Conservation (phyloP, 441 rosid species). For the Oxalis stricta region DNA sequence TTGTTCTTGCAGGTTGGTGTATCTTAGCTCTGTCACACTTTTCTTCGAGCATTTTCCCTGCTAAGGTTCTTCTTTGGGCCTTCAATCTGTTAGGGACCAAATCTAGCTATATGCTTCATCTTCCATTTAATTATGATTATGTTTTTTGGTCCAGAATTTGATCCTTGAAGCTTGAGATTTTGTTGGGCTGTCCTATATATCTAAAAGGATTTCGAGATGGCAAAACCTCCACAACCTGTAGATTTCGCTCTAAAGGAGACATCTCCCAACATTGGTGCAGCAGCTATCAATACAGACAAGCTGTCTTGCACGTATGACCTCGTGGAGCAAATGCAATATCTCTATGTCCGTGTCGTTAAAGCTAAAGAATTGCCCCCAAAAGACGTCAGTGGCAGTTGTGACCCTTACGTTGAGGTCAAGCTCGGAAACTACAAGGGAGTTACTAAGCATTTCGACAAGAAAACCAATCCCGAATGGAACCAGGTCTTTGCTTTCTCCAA, state of each 20-base stretch:
- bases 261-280: slow-evolving; percentile 79
- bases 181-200: slow-evolving; percentile 1
- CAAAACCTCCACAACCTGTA: slow-evolving; percentile 53
- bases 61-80: not conserved
- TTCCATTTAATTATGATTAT: too few species aligned
- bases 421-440: slow-evolving; percentile 80
- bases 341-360: slow-evolving; percentile 59
- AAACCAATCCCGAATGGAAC: slow-evolving; percentile 82
- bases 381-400: slow-evolving; percentile 59
- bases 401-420: slow-evolving; percentile 78
- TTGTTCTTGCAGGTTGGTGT: slow-evolving; percentile 20
- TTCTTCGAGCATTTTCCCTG: too few species aligned
- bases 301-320: slow-evolving; percentile 65
- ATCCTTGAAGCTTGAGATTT: too few species aligned
- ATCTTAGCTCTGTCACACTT: too few species aligned
- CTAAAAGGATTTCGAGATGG: slow-evolving; percentile 55
- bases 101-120: too few species aligned
- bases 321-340: slow-evolving; percentile 77
- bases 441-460: slow-evolving; percentile 80
- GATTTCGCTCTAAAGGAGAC: slow-evolving; percentile 88
- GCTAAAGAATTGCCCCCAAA: slow-evolving; percentile 74
- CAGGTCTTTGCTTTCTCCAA: slow-evolving; percentile 86
- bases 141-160: too few species aligned
- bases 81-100: too few species aligned
- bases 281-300: slow-evolving; percentile 42